Base-by-base conservation (phyloP, 2,329 filamentous ascomycete species). In the Emmonsiellopsis sp. region DNA sequence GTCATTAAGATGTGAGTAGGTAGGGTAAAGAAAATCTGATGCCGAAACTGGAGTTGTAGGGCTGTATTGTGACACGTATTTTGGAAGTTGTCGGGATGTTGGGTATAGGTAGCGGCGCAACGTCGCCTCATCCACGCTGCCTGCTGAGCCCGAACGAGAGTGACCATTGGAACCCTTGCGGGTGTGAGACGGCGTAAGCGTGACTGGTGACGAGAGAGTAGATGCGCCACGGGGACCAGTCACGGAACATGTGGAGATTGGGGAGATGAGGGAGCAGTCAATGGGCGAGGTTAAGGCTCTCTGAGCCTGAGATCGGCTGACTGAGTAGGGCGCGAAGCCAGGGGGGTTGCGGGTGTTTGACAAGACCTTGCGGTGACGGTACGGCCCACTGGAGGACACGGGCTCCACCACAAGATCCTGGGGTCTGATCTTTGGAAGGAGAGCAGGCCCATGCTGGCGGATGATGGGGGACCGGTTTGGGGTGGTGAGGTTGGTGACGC, bases 351-450 rank as follows among this genome's bases (percentile, higher is more conserved):
- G 78, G 68, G 67, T 80, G 75, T 76, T 81, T 68, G 70, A 79
- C 64, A 71, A 59, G 56, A 76, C 74, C 62, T 75, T 72, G 61
- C 76, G 75, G 66, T 79, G 75, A 63, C 83, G 79, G 70, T 86
- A 82, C 45, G 78, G 74, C 40, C 68, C 68, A 43, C 63, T 64
- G 52, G 70, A 66, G 50, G 76, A 74, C 41, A 75, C 74, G 41
- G 80, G 80, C 59, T 84, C 82, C 57, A 89, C 80, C 57, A 85
- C 79, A 71, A 92, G 86, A 72, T 95, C 89, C 72, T 93, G 89
- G 41, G 82, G 82, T 57, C 89, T 82, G 73, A 94, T 91, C 78
- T 90, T 93, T 65, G 89, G 89, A 34, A 95, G 78, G 55, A 95
- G 76, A 48, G 89, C 76, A 50, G 89, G 88, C 16, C 73, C 74